Conservation (phyloP, 805 yeast species). For the Kurtzmaniella fragi region DNA sequence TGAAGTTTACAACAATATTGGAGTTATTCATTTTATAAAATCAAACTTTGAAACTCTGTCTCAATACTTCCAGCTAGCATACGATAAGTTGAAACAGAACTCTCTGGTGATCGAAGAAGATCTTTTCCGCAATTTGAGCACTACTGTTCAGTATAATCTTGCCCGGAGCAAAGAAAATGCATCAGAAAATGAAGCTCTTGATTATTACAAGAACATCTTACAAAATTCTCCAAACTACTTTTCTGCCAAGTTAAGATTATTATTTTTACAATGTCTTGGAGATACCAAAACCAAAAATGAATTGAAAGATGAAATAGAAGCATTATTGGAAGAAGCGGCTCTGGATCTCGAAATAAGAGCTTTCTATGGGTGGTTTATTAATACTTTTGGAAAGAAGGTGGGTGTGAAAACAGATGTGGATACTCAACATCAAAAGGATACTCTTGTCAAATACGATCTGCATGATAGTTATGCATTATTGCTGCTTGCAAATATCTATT, state of each 20-base stretch:
- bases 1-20: slow-evolving; percentile 75
- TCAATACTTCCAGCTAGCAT: slow-evolving; percentile 48
- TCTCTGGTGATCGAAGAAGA: slow-evolving; percentile 28
- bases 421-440: slow-evolving; percentile 76
- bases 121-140: slow-evolving; percentile 20
- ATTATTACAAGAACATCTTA: slow-evolving; percentile 53
- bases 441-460: slow-evolving; percentile 74
- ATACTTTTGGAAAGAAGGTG: slow-evolving; percentile 49
- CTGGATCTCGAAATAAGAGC: slow-evolving; percentile 81
- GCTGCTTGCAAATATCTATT: slow-evolving; percentile 85
- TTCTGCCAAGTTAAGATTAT: slow-evolving; percentile 68
- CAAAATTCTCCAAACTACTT: slow-evolving; percentile 61
- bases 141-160: slow-evolving; percentile 52
- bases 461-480: slow-evolving; percentile 89
- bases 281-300: slow-evolving; percentile 31
- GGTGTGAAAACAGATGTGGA: slow-evolving; percentile 54
- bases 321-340: slow-evolving; percentile 48
- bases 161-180: slow-evolving; percentile 68
- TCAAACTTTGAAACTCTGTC: slow-evolving; percentile 57
- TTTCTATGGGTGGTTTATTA: slow-evolving; percentile 85
- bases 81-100: slow-evolving; percentile 27
- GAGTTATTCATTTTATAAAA: slow-evolving; percentile 70
- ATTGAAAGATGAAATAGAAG: slow-evolving; percentile 45
- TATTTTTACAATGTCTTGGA: slow-evolving; percentile 54
- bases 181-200: slow-evolving; percentile 33